phyloP scores from a whole-genome alignment of 2,329 filamentous ascomycete species.

The Trichocomaceae sp. region DNA sequence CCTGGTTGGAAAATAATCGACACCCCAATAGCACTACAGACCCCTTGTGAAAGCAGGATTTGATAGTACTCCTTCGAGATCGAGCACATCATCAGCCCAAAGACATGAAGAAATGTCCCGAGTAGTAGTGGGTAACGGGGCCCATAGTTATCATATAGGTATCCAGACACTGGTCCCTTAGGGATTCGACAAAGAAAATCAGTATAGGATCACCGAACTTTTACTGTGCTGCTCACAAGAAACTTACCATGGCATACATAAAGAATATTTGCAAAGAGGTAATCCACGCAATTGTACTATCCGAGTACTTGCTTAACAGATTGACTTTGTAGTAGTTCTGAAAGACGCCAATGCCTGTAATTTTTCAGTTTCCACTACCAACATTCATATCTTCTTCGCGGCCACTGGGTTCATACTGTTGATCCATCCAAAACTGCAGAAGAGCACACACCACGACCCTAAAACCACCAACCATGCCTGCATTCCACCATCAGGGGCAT shows the following conservation, averaged over 20 bases:
- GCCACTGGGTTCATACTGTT: constrained; percentile 41
- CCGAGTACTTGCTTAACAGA: constrained; percentile 42
- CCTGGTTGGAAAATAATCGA: constrained; percentile 35
- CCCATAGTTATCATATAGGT: constrained; percentile 56
- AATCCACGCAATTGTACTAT: constrained; percentile 54
- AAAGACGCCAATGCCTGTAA: constrained; percentile 29
- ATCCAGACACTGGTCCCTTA: constrained; percentile 40
- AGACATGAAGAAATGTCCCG: constrained; percentile 50
- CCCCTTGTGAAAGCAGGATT: constrained; percentile 49
- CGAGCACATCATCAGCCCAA: constrained; percentile 54
- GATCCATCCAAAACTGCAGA: constrained; percentile 40
- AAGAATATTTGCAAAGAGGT: constrained; percentile 51
- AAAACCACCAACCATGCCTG: constrained; percentile 22
- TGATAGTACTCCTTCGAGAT: constrained; percentile 51
- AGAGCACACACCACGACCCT: constrained; percentile 19
- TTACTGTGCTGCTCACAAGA: background rate
- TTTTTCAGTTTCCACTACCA: background rate
- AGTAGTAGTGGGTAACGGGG: constrained; percentile 48
- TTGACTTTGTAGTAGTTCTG: constrained; percentile 52
- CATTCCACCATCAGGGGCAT: constrained; percentile 21
- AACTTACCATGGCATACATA: constrained; percentile 42
- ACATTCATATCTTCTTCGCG: too few relatives aligned
- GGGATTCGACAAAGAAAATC: too few relatives aligned
- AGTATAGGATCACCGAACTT: background rate
- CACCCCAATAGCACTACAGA: constrained; percentile 50